Conservation (phyloP, 352 stramenopile species). For the Phytophthora rubi region DNA sequence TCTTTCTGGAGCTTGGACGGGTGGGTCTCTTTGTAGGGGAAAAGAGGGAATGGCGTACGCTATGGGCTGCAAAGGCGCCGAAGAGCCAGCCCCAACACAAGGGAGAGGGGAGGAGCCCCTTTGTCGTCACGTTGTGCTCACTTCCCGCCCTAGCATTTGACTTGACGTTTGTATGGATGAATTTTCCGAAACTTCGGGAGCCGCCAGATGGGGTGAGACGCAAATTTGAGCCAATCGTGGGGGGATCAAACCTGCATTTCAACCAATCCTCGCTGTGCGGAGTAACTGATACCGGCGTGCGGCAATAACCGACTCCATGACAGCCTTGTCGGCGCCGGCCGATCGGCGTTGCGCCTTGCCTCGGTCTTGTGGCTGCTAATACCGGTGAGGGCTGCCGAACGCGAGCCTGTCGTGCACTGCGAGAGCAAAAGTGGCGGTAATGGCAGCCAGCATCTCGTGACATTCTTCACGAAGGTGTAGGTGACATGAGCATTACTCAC, state of each 20-base stretch:
- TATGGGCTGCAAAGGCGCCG: background rate
- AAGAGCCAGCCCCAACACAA: slow-evolving; percentile 17
- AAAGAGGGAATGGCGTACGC: slow-evolving; percentile 47
- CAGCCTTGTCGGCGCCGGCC: background rate
- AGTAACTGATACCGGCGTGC: slow-evolving; percentile 14
- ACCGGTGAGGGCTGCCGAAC: background rate
- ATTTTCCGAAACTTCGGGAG: slow-evolving; percentile 19
- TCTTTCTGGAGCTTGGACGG: slow-evolving; percentile 6
- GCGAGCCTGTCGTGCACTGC: background rate
- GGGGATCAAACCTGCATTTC: background rate
- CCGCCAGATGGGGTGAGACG: slow-evolving; percentile 16
- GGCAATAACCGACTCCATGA: background rate
- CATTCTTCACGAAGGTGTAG: slow-evolving; percentile 1
- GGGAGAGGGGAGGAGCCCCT: slow-evolving; percentile 24
- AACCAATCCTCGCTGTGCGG: slow-evolving; percentile 2
- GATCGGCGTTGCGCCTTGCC: background rate
- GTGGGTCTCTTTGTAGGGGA: slow-evolving; percentile 34
- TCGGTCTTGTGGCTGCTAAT: background rate
- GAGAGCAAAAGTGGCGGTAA: background rate
- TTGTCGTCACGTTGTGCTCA: slow-evolving; percentile 18
- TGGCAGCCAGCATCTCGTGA: slow-evolving; percentile 1
- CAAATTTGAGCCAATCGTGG: slow-evolving; percentile 13
- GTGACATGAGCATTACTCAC: slow-evolving; percentile 4
- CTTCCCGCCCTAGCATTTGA: background rate
- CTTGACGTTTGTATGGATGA: slow-evolving; percentile 30